Evolutionary conservation across 2,329 filamentous ascomycete genomes (phyloP).

Genomic region (Arthroderma sp.): DNA sequence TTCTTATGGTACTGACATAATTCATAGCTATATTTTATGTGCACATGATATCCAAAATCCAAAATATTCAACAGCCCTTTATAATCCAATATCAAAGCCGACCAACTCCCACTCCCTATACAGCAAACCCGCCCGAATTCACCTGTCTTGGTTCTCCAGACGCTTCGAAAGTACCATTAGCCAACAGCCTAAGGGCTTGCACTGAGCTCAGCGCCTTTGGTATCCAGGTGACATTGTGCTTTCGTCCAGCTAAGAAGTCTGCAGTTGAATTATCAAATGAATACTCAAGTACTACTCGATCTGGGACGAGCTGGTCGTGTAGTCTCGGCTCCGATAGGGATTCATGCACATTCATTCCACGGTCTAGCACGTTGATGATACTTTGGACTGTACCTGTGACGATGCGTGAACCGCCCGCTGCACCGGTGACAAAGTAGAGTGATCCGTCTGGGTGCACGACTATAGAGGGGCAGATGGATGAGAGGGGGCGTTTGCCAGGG

Average conservation of each 20-base stretch:
- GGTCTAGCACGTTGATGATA: slow-evolving; percentile 59
- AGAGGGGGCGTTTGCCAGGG: slow-evolving; percentile 68
- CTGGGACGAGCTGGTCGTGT: slow-evolving; percentile 72
- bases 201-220: slow-evolving; percentile 51
- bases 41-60: too few species aligned
- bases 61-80: too few species aligned
- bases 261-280: slow-evolving; percentile 52
- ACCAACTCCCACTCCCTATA: slow-evolving; percentile 12
- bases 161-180: slow-evolving; percentile 61
- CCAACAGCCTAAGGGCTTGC: slow-evolving; percentile 51
- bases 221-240: slow-evolving; percentile 62
- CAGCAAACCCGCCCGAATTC: slow-evolving; percentile 52
- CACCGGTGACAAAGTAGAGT: slow-evolving; percentile 57
- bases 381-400: slow-evolving; percentile 67
- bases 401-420: slow-evolving; percentile 71
- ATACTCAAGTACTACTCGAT: slow-evolving; percentile 54
- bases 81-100: too few species aligned
- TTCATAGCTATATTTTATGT: too few species aligned
- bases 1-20: too few species aligned
- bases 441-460: slow-evolving; percentile 52
- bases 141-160: slow-evolving; percentile 62
- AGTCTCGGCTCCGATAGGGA: slow-evolving; percentile 56
- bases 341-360: slow-evolving; percentile 44
- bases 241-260: slow-evolving; percentile 47
- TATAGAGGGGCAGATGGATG: slow-evolving; percentile 69